Evolutionary conservation across 768 basidiomycete species (phyloP), one percentile per base, ranked within the genome.

Genomic region (Leccinum ochraceum): DNA sequence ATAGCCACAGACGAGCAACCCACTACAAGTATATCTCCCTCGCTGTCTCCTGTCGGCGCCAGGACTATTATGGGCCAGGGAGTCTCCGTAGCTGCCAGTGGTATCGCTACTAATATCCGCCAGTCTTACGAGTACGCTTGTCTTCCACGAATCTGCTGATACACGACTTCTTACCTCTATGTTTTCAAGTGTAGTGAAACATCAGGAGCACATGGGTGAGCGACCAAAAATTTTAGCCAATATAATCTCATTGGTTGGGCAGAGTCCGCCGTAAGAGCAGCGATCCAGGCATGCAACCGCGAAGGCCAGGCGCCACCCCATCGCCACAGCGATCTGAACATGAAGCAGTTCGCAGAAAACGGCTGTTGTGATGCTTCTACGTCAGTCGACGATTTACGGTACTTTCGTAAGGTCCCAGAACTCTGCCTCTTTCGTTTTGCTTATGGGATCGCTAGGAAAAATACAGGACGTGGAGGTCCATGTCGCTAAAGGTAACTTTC

Each of bases 401-500:
- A 34, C 32, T 34, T 34, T 34, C 32, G 32, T 34, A 34, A 34
- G 32, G 4, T 34, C 32, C 32, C 32, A 39, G 46, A 13, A 37
- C 20, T 17, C 30, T 46, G 10, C 46, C 59, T 59, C 26, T 46
- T 32, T 56, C 20, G 3, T 9, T 17, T 6, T 20, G 22, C 10
- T n/a, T 36, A 51, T 57, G 0, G 52, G 54, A 50, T 54, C 55
- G 56, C 3, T 37, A 87, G 87, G 82, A 42, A 75, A 80, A 63
- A 81, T 86, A 74, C 83, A 79, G 2, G 72, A 74, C 51, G 74
- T 87, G 53, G 87, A 84, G 65, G 73, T 91, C 14, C 89, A 81
- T 67, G 67, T 84, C 11, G 80, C 84, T 16, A 76, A 81, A 76
- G 85, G 89, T 87, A 64, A 17, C 7, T 39, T 7, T 39, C 7